Evolutionary conservation across 2,329 filamentous ascomycete species (phyloP), one percentile per base, ranked within the genome.

Genomic region (Bipolaris victoriae): DNA sequence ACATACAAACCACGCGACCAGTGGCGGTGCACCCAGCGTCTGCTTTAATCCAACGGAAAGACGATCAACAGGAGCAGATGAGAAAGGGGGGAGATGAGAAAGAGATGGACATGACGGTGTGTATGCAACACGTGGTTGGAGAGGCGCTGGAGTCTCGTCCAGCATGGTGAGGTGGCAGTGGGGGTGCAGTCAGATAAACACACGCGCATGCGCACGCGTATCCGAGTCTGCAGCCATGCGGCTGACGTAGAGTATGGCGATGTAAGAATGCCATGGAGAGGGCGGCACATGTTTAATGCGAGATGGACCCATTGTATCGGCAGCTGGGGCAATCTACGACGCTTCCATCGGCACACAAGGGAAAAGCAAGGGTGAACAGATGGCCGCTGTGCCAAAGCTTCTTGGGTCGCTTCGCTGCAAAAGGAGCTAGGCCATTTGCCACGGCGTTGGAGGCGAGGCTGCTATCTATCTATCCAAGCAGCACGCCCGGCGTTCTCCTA

Each of bases 341-440:
- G 58, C 49, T 33, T 24, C 36, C 46, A 51, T 41, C 29, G 37
- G 45, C 52, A 39, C 31, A n/a, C 40, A 6, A 52, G 52, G 48
- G 57, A 58, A 46, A 55, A 57, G 20, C 20, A 41, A 7, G 22
- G 52, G 44, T 52, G 51, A 39, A 41, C 56, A 49, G 26, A 26
- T 16, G 26, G 10, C 36, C 40, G 31, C 11, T 10, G 35, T 29
- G 7, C 40, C 44, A 26, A 31, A 39, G 45, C 52, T 41, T 15
- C 20, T n/a, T n/a, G 3, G 15, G 5, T 10, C 13, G 39, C 39
- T 41, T 41, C 39, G 39, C 33, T 18, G 26, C 7, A 37, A 39
- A 33, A 44, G 20, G 20, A 24, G 20, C 20, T 15, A 24, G 15
- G 10, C 20, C 20, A 7, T 16, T 15, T 20, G 20, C 39, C 11